Evolutionary conservation across 306 rosid species (phyloP).

Genomic region (Spatholobus suberectus): DNA sequence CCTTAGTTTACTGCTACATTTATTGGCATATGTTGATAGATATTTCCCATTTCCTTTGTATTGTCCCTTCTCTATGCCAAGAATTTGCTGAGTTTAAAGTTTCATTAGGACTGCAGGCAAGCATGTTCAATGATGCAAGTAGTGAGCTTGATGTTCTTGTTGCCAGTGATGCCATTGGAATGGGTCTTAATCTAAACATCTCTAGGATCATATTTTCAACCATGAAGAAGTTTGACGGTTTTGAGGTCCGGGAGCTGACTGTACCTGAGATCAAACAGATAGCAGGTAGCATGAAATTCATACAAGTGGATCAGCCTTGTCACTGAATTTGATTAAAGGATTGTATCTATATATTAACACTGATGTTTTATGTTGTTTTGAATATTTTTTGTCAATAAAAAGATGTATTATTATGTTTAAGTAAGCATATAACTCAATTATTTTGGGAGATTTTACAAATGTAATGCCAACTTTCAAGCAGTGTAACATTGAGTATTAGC

Average conservation of each 20-base stretch:
- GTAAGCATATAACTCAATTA: not conserved
- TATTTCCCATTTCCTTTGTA: conserved; percentile 33
- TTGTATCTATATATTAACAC: conserved; percentile 17
- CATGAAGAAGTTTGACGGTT: conserved; percentile 84
- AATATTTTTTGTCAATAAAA: not conserved
- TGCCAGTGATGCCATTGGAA: conserved; percentile 97
- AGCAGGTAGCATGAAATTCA: conserved; percentile 65
- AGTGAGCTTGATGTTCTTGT: conserved; percentile 96
- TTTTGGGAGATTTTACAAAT: not conserved
- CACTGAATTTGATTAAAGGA: conserved; percentile 32
- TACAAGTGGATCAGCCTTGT: conserved; percentile 5
- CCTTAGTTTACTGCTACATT: conserved; percentile 26
- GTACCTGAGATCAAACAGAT: conserved; percentile 92
- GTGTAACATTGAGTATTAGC: not conserved
- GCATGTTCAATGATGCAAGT: conserved; percentile 82
- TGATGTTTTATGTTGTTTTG: conserved; percentile 19
- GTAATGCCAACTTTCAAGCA: conserved; percentile 6
- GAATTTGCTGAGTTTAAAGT: conserved; percentile 48
- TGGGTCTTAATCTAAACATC: conserved; percentile 98
- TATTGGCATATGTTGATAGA: conserved; percentile 19
- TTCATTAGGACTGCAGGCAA: conserved; percentile 84
- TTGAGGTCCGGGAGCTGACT: conserved; percentile 72
- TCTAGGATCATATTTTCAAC: conserved; percentile 94
- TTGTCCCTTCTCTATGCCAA: conserved; percentile 27
- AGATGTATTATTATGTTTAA: not conserved